phyloP scores from a whole-genome alignment of 345 rosid genomes.

The Aquilaria yunnanensis region DNA sequence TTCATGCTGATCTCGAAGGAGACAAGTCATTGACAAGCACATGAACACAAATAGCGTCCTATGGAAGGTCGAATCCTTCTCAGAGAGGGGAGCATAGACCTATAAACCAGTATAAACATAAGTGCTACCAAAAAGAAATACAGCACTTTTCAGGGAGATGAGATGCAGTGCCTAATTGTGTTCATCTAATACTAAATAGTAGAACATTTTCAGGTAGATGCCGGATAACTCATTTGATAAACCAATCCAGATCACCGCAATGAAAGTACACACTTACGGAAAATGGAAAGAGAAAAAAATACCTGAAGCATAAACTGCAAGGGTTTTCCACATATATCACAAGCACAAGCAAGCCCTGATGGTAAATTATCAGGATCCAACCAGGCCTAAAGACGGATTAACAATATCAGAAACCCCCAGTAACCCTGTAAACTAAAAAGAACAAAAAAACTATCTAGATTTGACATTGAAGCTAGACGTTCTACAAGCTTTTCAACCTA shows the following conservation, averaged over 20 bases:
- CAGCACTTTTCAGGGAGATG: no score
- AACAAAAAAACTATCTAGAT: not conserved
- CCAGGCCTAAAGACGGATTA: conserved; percentile 59
- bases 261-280: no score
- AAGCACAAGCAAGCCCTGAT: conserved; percentile 45
- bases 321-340: conserved; percentile 83
- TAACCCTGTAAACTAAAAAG: not conserved
- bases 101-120: conserved; percentile 10
- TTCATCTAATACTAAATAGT: no score
- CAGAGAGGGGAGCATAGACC: conserved; percentile 77
- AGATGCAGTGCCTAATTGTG: no score
- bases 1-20: conserved; percentile 83
- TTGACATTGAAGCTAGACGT: not conserved
- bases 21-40: conserved; percentile 85
- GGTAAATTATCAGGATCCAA: conserved; percentile 83
- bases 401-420: not conserved
- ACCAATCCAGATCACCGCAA: no score
- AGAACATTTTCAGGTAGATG: no score
- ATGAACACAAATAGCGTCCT: conserved; percentile 72
- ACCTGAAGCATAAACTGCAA: conserved; percentile 89
- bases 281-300: not conserved
- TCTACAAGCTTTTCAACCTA: no score
- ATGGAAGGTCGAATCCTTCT: conserved; percentile 72
- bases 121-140: no score
- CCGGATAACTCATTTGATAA: no score